A percentile compares a stretch with the other conserved stretches of the same genome.
These are phyloP conservation scores for Geosmithia morbida DNA, from an alignment of 2,329 filamentous ascomycete genomes.

Conservation along the genomic window DNA sequence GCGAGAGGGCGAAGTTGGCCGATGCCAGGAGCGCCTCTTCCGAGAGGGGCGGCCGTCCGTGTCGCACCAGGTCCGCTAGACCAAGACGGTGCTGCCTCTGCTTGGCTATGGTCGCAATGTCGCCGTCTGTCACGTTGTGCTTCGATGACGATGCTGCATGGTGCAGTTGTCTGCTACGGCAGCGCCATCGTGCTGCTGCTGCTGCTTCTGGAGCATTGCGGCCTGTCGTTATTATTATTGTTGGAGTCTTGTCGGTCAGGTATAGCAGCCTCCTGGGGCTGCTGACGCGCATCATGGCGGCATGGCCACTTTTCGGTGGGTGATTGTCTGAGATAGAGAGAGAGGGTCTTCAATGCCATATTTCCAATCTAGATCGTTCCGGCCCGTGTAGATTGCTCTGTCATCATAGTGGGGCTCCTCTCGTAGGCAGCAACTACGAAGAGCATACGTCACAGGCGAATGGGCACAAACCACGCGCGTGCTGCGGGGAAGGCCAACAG, in stretches of 20 bases:
- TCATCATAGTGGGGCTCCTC: too few relatives aligned
- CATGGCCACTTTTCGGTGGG: neutral
- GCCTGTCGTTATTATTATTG: neutral
- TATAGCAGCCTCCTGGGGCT: neutral
- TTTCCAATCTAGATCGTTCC: too few relatives aligned
- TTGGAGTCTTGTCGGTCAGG: neutral
- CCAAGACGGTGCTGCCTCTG: conserved; percentile 70
- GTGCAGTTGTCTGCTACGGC: neutral
- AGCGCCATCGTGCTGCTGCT: neutral
- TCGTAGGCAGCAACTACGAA: too few relatives aligned
- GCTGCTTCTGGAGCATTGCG: neutral
- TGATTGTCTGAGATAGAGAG: neutral
- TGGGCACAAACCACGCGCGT: too few relatives aligned
- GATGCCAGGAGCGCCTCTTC: conserved; percentile 70
- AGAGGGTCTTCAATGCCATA: too few relatives aligned
- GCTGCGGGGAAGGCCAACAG: too few relatives aligned
- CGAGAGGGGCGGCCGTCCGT: conserved; percentile 73
- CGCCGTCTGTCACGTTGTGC: conserved; percentile 46
- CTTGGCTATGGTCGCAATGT: conserved; percentile 65
- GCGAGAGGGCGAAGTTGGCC: conserved; percentile 88
- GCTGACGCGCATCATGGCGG: conserved; percentile 1
- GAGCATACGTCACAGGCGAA: too few relatives aligned
- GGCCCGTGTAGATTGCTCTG: too few relatives aligned
- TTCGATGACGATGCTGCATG: neutral
- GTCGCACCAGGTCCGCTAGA: conserved; percentile 70